Evolutionary conservation across 306 rosid species (phyloP).

Genomic region (Prunus davidiana): DNA sequence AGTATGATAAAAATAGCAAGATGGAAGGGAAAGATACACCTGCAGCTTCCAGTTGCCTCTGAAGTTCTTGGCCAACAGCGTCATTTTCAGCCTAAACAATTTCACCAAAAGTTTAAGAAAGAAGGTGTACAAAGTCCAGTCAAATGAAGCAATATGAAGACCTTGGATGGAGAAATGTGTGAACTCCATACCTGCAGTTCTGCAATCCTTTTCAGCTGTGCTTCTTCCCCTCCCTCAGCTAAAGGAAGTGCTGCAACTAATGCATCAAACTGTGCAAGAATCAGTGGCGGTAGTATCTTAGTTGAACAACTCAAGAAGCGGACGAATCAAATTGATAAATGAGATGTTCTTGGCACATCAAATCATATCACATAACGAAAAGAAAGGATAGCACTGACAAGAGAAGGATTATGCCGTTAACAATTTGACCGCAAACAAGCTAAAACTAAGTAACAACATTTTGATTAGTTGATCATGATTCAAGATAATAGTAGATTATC

Average conservation of each 20-base stretch:
- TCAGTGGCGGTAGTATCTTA: slow-evolving; percentile 6
- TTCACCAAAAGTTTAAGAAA: not conserved
- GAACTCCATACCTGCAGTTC: slow-evolving; percentile 65
- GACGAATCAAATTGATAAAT: not conserved
- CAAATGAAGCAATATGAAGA: not conserved
- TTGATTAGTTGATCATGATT: not conserved
- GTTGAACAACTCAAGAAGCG: slow-evolving; percentile 12
- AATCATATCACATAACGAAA: not conserved
- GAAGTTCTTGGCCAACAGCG: slow-evolving; percentile 77
- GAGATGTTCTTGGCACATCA: not conserved
- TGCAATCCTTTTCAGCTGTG: slow-evolving; percentile 68
- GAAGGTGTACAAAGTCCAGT: not conserved
- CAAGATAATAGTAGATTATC: not conserved
- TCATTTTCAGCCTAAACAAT: slow-evolving; percentile 77
- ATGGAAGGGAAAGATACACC: slow-evolving; percentile 41
- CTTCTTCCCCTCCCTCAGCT: slow-evolving; percentile 78
- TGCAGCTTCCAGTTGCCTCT: slow-evolving; percentile 90
- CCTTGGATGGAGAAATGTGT: not conserved
- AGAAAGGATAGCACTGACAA: not conserved
- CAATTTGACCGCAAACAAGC: not conserved
- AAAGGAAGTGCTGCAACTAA: slow-evolving; percentile 80
- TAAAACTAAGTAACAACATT: not conserved
- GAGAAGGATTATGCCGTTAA: not conserved
- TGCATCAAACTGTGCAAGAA: slow-evolving; percentile 65
- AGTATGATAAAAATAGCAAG: slow-evolving; percentile 9